phyloP scores from a whole-genome alignment of 2,329 filamentous ascomycete genomes.

The Penicillium sp. region DNA sequence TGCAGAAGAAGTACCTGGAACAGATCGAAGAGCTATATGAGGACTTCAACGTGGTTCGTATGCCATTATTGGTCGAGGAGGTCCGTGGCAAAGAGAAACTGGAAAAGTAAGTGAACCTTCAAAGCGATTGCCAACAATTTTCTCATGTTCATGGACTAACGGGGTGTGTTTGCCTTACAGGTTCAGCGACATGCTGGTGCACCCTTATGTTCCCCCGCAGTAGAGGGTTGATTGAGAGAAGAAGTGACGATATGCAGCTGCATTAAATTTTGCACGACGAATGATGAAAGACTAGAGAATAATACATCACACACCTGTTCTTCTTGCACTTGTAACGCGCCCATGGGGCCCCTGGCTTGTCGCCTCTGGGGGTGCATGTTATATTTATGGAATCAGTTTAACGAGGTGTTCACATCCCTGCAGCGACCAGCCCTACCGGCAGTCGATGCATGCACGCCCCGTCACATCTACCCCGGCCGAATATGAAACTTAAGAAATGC shows the following conservation, averaged over 20 bases:
- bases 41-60: constrained; percentile 98
- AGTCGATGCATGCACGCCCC: constrained; percentile 9
- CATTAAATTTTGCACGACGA: constrained; percentile 30
- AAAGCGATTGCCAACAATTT: too few relatives aligned
- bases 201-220: constrained; percentile 52
- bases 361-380: background rate
- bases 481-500: constrained; percentile 1
- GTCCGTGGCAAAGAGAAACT: constrained; percentile 93
- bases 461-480: constrained; percentile 8
- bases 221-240: constrained; percentile 27
- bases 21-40: constrained; percentile 99
- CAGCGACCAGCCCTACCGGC: constrained; percentile 1
- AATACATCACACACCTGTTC: constrained; percentile 29
- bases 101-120: constrained; percentile 70
- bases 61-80: constrained; percentile 94
- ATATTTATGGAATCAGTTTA: background rate
- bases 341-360: background rate
- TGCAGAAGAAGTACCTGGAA: constrained; percentile 99
- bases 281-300: constrained; percentile 45
- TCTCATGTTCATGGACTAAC: constrained; percentile 24
- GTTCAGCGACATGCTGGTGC: constrained; percentile 55
- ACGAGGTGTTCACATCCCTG: background rate
- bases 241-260: constrained; percentile 21
- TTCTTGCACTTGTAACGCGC: background rate
- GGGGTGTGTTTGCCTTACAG: constrained; percentile 27